A percentile compares a stretch with the other conserved stretches of the same genome.
Evolutionary conservation across 73 alveolate genomes (phyloP).

Genomic region (Stentor roeselii): DNA sequence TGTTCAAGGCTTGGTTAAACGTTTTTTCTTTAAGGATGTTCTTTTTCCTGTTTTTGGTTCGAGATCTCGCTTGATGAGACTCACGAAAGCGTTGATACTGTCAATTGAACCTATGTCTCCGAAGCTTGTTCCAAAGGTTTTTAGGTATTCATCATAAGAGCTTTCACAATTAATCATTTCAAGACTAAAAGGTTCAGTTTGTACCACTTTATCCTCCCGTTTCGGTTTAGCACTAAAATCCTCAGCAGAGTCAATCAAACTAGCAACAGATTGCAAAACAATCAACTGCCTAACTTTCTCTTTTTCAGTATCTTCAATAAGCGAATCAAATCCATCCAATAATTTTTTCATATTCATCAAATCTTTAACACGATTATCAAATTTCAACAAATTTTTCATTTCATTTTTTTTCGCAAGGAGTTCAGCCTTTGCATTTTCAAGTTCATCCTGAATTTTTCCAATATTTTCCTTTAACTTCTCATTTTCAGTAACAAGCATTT

Average conservation of each 20-base stretch:
- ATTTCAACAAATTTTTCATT: too few species aligned
- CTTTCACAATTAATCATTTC: background rate
- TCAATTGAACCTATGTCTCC: background rate
- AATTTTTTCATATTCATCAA: background rate
- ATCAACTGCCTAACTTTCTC: background rate
- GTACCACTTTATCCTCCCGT: background rate
- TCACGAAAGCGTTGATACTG: background rate
- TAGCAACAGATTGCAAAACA: background rate
- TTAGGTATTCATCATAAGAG: background rate
- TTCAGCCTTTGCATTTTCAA: background rate
- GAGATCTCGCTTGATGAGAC: background rate
- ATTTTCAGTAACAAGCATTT: background rate
- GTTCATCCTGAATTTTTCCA: background rate
- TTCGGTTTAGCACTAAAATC: background rate
- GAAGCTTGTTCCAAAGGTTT: background rate
- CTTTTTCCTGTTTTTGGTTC: background rate
- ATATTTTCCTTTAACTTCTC: background rate
- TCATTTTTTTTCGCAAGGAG: too few species aligned
- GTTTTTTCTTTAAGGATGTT: background rate
- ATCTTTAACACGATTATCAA: background rate
- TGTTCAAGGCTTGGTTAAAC: too few species aligned
- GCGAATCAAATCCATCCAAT: background rate
- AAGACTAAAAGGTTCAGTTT: background rate
- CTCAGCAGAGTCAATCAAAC: background rate
- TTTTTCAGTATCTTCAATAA: background rate